A percentile compares a stretch with the other conserved stretches of the same genome.
These are phyloP conservation scores for Lavandula angustifolia DNA, from an alignment of 257 asterid genomes.

Conservation along the genomic window DNA sequence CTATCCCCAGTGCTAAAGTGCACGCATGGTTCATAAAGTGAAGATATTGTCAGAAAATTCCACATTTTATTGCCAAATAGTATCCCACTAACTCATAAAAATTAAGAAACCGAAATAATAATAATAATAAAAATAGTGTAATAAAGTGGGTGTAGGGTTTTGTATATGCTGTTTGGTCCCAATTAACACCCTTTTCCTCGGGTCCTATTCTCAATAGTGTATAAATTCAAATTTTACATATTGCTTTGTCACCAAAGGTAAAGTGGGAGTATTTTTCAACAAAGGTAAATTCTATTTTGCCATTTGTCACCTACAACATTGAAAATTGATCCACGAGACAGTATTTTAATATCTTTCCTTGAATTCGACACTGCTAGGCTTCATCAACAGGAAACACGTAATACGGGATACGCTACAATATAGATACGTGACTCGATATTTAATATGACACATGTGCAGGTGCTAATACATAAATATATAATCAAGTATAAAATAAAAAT, in stretches of 20 bases:
- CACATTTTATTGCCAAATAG: conserved; percentile 29
- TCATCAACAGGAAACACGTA: no score
- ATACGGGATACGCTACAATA: no score
- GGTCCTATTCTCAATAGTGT: conserved; percentile 1
- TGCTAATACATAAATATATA: no score
- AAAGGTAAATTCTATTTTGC: conserved; percentile 19
- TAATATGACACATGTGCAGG: no score
- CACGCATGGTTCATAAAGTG: conserved; percentile 33
- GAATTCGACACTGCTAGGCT: no score
- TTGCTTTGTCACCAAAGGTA: conserved; percentile 22
- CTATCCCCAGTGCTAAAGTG: conserved; percentile 30
- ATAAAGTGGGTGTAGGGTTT: background rate
- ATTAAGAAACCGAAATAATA: background rate
- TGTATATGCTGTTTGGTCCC: conserved; percentile 10
- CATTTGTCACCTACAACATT: conserved; percentile 34
- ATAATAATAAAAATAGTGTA: background rate
- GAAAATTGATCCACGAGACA: conserved; percentile 14
- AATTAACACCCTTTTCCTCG: background rate
- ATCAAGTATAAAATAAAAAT: no score
- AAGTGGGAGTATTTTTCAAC: conserved; percentile 22
- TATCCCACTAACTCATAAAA: conserved; percentile 25
- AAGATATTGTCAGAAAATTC: conserved; percentile 26
- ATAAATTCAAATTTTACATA: background rate
- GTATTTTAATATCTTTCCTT: no score
- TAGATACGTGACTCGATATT: no score